Conservation (phyloP, 495 filamentous ascomycete species). For the Xylaria nigripes region DNA sequence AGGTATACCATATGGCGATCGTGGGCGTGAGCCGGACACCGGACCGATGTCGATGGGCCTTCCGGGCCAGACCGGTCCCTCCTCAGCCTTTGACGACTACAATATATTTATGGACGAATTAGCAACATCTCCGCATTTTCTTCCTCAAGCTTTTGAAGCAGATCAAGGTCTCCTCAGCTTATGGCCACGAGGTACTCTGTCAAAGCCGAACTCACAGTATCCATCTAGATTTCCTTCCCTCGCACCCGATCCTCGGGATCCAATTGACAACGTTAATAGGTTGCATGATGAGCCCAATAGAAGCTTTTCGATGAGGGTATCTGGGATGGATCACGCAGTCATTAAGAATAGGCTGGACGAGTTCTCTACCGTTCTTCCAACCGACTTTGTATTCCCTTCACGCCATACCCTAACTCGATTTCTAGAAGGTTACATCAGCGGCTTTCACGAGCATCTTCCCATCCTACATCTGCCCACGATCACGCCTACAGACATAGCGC, state of each 20-base stretch:
- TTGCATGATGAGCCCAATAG: constrained; percentile 35
- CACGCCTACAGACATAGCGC: constrained; percentile 42
- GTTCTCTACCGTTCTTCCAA: constrained; percentile 58
- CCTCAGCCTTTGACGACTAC: constrained; percentile 38
- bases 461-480: constrained; percentile 61
- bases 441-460: constrained; percentile 61
- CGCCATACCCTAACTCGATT: constrained; percentile 58
- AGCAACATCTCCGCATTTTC: constrained; percentile 38
- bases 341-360: constrained; percentile 58
- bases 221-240: constrained; percentile 62
- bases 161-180: constrained; percentile 38
- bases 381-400: constrained; percentile 55
- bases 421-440: constrained; percentile 57
- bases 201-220: constrained; percentile 54
- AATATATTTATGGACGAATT: constrained; percentile 47
- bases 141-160: constrained; percentile 40
- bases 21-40: constrained; percentile 34
- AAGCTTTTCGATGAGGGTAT: constrained; percentile 55
- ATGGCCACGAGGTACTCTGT: constrained; percentile 35
- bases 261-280: constrained; percentile 37
- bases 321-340: constrained; percentile 51
- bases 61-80: constrained; percentile 29
- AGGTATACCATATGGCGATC: constrained; percentile 34
- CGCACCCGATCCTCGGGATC: constrained; percentile 55
- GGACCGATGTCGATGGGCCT: constrained; percentile 32